phyloP scores from a whole-genome alignment of 164 flowering plant species.

The Kalanchoe fedtschenkoi region DNA sequence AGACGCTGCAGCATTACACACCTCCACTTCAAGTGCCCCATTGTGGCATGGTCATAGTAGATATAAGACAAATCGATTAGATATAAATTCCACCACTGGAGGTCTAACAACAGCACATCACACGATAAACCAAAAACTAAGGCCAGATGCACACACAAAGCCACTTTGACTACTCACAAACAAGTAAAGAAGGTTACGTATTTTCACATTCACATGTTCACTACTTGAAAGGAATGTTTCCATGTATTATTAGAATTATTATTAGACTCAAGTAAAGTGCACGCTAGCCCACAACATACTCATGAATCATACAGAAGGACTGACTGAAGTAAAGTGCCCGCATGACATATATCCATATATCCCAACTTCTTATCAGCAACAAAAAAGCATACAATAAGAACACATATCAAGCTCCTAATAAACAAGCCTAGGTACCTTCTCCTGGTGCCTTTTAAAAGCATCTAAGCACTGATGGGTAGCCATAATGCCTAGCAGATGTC shows the following conservation, averaged over 20 bases:
- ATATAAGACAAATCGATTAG: background rate
- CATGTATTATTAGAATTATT: no score
- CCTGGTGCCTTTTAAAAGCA: slow-evolving; percentile 64
- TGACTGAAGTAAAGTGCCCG: no score
- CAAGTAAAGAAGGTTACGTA: no score
- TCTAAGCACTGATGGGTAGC: slow-evolving; percentile 62
- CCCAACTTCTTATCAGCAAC: background rate
- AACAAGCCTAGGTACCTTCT: slow-evolving; percentile 89
- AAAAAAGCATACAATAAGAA: background rate
- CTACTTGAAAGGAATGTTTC: no score
- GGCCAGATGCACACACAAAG: background rate
- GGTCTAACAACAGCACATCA: background rate
- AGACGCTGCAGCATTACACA: slow-evolving; percentile 21
- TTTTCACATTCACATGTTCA: no score
- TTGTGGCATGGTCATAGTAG: background rate
- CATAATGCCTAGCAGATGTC: slow-evolving; percentile 57
- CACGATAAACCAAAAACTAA: background rate
- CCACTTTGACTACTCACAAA: no score
- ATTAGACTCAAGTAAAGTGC: no score
- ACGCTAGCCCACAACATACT: no score
- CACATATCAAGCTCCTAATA: slow-evolving; percentile 16
- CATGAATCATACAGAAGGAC: no score
- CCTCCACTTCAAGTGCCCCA: slow-evolving; percentile 38
- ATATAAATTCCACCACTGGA: background rate
- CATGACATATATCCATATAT: no score